Conservation (phyloP, 129 eudicot species). For the Flaveria brownii region DNA sequence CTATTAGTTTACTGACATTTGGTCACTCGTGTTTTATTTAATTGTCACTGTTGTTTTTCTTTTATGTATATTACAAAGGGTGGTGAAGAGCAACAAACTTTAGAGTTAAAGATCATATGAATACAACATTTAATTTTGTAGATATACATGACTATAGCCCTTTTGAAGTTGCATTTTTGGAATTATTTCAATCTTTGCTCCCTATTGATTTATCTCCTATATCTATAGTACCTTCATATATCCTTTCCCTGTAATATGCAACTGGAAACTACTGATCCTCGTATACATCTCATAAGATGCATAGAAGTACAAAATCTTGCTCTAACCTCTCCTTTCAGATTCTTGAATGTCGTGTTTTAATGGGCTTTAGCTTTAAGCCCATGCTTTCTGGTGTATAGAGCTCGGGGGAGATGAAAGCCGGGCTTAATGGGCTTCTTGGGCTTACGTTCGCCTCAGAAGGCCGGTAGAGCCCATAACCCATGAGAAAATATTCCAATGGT, state of each 20-base stretch:
- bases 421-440: conserved; percentile 95
- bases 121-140: conserved; percentile 24
- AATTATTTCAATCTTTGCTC: conserved; percentile 30
- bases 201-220: conserved; percentile 30
- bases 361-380: conserved; percentile 94
- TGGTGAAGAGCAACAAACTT: no score
- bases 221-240: conserved; percentile 38
- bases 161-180: conserved; percentile 4
- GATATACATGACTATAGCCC: conserved; percentile 31
- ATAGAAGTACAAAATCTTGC: conserved; percentile 36
- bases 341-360: conserved; percentile 62
- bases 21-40: no score
- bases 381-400: conserved; percentile 94
- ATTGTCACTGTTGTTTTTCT: no score
- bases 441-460: conserved; percentile 64
- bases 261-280: conserved; percentile 27
- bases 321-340: conserved; percentile 21
- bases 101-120: not conserved
- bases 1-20: no score
- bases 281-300: conserved; percentile 26
- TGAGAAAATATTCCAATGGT: conserved; percentile 84
- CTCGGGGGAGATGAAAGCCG: conserved; percentile 84
- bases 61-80: no score
- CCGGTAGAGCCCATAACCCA: conserved; percentile 83
- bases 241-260: conserved; percentile 24